phyloP scores from a whole-genome alignment of 208 protist genomes.

The Leishmania amazonensis region DNA sequence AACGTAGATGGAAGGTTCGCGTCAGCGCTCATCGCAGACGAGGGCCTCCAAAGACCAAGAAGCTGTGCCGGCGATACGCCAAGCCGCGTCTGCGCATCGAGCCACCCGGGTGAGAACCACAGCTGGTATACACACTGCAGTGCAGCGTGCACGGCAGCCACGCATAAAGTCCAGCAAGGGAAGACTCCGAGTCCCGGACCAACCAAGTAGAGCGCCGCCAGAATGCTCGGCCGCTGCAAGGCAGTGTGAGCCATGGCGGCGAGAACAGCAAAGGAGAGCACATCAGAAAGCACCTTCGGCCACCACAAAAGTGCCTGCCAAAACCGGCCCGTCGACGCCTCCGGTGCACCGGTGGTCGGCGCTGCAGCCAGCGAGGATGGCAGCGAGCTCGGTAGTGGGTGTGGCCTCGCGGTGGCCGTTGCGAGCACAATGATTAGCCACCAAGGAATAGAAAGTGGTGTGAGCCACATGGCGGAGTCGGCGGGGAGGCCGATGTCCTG shows the following conservation, averaged over 20 bases:
- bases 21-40: neutral
- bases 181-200: constrained; percentile 12
- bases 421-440: constrained; percentile 32
- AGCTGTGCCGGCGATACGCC: constrained; percentile 20
- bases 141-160: constrained; percentile 15
- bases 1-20: constrained; percentile 13
- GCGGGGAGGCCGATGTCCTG: constrained; percentile 24
- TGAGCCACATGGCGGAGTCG: constrained; percentile 23
- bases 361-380: neutral
- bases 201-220: constrained; percentile 25
- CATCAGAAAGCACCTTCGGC: neutral
- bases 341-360: neutral
- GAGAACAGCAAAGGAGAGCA: constrained; percentile 13
- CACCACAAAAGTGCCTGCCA: constrained; percentile 4
- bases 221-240: constrained; percentile 19
- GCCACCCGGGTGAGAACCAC: constrained; percentile 25
- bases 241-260: constrained; percentile 14
- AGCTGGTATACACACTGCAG: constrained; percentile 35
- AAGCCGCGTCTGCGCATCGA: constrained; percentile 17
- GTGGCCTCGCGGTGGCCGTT: constrained; percentile 11
- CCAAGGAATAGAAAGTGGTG: constrained; percentile 28
- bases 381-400: constrained; percentile 18
- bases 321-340: neutral
- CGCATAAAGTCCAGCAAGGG: constrained; percentile 19
- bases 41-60: constrained; percentile 18